Conservation (phyloP, 306 rosid species). For the Quercus mongolica region DNA sequence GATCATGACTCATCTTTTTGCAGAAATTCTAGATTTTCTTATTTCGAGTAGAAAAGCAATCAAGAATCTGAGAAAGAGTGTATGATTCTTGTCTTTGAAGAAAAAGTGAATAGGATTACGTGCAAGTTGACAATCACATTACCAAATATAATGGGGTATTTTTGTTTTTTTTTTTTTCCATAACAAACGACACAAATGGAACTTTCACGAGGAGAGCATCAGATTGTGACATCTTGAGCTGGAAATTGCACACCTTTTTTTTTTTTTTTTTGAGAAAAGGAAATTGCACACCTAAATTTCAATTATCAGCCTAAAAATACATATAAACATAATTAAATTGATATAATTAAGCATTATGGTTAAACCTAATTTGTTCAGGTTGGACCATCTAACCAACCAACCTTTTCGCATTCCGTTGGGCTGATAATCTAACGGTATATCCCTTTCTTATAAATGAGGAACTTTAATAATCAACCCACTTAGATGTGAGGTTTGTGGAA, state of each 20-base stretch:
- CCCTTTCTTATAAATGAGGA: no score
- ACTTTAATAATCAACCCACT: no score
- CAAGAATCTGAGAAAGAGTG: constrained; percentile 16
- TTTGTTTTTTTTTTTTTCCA: not conserved
- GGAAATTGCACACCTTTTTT: not conserved
- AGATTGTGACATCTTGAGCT: not conserved
- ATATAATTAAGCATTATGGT: constrained; percentile 17
- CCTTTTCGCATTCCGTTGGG: not conserved
- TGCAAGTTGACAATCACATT: not conserved
- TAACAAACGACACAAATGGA: constrained; percentile 10
- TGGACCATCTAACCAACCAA: constrained; percentile 13
- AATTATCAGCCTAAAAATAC: no score
- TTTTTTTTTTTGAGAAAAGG: no score
- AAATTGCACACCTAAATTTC: not conserved
- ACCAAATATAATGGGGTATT: not conserved
- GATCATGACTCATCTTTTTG: constrained; percentile 17
- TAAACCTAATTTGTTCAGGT: constrained; percentile 27
- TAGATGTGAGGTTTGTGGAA: no score
- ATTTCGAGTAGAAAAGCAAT: constrained; percentile 7
- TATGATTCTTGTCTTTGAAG: constrained; percentile 28
- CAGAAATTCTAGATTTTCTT: not conserved
- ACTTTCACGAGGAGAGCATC: not conserved
- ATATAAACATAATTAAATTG: constrained; percentile 2
- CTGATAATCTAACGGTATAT: no score
- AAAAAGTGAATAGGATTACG: constrained; percentile 7